Conservation (phyloP, 345 rosid genomes). For the Salix koriyanagi region DNA sequence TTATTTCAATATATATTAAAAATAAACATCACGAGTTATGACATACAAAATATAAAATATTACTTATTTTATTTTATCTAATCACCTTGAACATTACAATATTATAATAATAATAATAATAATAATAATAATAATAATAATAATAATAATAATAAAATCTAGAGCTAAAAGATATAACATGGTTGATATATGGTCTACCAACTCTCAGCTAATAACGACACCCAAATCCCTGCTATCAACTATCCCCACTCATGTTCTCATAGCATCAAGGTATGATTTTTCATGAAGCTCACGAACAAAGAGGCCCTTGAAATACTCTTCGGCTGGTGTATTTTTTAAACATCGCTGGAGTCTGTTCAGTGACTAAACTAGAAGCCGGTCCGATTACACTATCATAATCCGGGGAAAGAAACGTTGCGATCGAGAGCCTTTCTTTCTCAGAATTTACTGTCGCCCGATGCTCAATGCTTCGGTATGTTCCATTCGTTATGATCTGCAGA, state of each 20-base stretch:
- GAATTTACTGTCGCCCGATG: constrained; percentile 43
- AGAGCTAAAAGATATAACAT: too few species aligned
- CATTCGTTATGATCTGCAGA: constrained; percentile 42
- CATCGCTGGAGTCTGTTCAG: constrained; percentile 18
- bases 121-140: too few species aligned
- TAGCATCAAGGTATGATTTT: constrained; percentile 37
- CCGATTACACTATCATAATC: constrained; percentile 29
- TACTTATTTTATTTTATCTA: too few species aligned
- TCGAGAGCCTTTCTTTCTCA: constrained; percentile 39
- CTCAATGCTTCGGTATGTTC: constrained; percentile 44
- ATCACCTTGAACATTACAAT: too few species aligned
- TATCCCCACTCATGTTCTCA: constrained; percentile 13
- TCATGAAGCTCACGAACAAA: constrained; percentile 38
- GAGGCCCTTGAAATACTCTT: constrained; percentile 37
- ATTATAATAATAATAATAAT: too few species aligned
- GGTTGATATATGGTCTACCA: too few species aligned
- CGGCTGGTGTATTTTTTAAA: constrained; percentile 27
- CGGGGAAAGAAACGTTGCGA: constrained; percentile 39
- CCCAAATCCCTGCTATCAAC: too few species aligned
- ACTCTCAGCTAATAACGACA: too few species aligned
- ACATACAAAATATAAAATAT: too few species aligned
- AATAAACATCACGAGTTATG: too few species aligned
- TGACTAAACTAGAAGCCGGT: constrained; percentile 43
- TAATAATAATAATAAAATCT: too few species aligned
- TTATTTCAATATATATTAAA: too few species aligned